These are phyloP conservation scores for Carex scoparia DNA, from an alignment of 176 grass and related monocot genomes.

Conservation along the genomic window DNA sequence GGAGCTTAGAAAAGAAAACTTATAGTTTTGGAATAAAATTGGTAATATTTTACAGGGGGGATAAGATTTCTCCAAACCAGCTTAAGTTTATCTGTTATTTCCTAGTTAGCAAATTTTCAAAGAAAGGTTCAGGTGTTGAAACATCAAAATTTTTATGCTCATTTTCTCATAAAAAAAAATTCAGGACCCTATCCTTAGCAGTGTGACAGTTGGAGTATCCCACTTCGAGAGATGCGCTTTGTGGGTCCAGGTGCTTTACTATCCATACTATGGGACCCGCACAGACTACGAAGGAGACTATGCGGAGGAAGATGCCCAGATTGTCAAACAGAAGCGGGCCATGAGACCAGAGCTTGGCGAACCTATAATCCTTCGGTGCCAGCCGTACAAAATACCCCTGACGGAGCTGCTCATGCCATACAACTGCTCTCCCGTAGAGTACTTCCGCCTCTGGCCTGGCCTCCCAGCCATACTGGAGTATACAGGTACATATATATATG, in stretches of 20 bases:
- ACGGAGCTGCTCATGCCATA: conserved; percentile 86
- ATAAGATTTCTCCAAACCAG: not conserved
- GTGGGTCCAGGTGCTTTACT: conserved; percentile 98
- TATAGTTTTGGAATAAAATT: not conserved
- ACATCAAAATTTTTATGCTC: not conserved
- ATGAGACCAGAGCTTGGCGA: conserved; percentile 76
- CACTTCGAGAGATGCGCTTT: conserved; percentile 95
- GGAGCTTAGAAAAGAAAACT: not conserved
- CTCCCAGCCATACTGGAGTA: conserved; percentile 89
- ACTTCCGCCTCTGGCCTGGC: conserved; percentile 92
- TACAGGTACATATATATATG: conserved; percentile 87
- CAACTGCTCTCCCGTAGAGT: conserved; percentile 87
- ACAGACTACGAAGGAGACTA: conserved; percentile 89
- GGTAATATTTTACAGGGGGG: not conserved
- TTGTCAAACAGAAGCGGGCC: conserved; percentile 59
- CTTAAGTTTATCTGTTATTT: not conserved
- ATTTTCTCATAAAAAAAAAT: not conserved
- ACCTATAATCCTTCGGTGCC: conserved; percentile 73
- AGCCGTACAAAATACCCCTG: conserved; percentile 92
- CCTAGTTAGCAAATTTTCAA: not conserved
- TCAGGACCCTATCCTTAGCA: conserved; percentile 94
- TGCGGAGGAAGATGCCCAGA: conserved; percentile 89
- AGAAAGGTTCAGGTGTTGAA: not conserved
- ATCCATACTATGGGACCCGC: conserved; percentile 71
- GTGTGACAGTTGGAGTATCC: conserved; percentile 92